Base-by-base conservation (phyloP, 2,329 filamentous ascomycete species). In the Alternaria sp. region DNA sequence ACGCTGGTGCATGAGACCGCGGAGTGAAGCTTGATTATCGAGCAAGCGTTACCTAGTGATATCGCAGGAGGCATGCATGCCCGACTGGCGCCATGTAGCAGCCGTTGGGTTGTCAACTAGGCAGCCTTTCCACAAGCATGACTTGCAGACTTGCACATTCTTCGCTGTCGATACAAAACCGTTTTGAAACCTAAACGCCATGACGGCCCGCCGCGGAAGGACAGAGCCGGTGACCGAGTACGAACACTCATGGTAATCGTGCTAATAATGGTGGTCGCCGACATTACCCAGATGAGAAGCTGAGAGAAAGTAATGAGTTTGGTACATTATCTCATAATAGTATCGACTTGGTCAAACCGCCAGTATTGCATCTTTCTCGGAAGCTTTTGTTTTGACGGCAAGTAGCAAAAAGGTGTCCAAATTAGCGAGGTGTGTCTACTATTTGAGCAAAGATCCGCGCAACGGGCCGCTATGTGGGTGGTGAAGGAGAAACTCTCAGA, bases 171-270 rank as follows among this genome's bases (percentile, higher is more conserved):
- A 49, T 49, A 49, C 46, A 20, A 26, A 20, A 49, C 9, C 32
- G 12, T 49, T 11, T 38, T 18, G 30, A 34, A 34, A 38, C 24
- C 5, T 36, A 24, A 36, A 49, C 32, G 46, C 32, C 20, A 49
- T 32, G 36, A 49, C 46, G 46, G 46, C 20, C 46, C 46, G 46
- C 14, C 16, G 32, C 32, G 46, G 46, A 49, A 49, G 46, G 46
- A 38, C 11, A 14, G 20, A 11, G 18, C 46, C 46, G 46, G 46
- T n/a, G 46, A 38, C 46, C 46, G 32, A 49, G 22, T 26, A 26
- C 20, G 46, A 38, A n/a, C 8, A 8, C 32, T 49, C 1, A 14
- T 36, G 20, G 14, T n/a, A 36, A 26, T 20, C 46, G 20, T 38
- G 34, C 20, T 28, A 14, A 34, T 34, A 20, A 16, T 4, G 32